These are phyloP conservation scores for Pseudogymnoascus sp. DNA, from an alignment of 2,329 filamentous ascomycete species.

Conservation along the genomic window DNA sequence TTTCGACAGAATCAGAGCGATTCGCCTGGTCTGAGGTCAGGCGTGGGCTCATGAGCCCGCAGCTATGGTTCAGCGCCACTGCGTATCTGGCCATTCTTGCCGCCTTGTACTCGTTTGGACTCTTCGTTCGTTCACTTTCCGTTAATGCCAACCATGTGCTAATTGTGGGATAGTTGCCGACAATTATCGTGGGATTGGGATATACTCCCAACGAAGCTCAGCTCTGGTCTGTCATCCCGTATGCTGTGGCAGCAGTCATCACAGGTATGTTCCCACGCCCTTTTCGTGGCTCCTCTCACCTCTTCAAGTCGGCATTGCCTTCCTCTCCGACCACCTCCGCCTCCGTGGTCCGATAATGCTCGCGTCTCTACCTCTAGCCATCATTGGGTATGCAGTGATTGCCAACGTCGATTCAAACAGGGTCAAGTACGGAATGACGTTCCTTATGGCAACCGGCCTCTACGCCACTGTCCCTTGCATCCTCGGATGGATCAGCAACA, in stretches of 20 bases:
- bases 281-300: not conserved
- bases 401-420: conserved; percentile 40
- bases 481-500: conserved; percentile 50
- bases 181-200: conserved; percentile 47
- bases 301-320: conserved; percentile 40
- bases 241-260: conserved; percentile 56
- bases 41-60: conserved; percentile 51
- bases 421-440: conserved; percentile 40
- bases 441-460: conserved; percentile 39
- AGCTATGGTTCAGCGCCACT: conserved; percentile 54
- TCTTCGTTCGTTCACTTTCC: too few relatives aligned
- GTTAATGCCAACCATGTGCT: too few relatives aligned
- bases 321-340: conserved; percentile 52
- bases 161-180: conserved; percentile 54
- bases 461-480: conserved; percentile 39
- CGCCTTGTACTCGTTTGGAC: conserved; percentile 28
- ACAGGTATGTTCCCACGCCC: conserved; percentile 32
- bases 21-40: conserved; percentile 55
- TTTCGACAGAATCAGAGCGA: conserved; percentile 31
- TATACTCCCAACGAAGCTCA: conserved; percentile 47
- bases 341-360: conserved; percentile 56
- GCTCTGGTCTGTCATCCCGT: conserved; percentile 56
- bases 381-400: conserved; percentile 57
- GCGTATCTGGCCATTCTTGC: conserved; percentile 33
- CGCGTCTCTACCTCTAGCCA: conserved; percentile 53